Evolutionary conservation across 768 basidiomycete genomes (phyloP), one percentile per base, ranked within the genome.

Genomic region (Mrakia frigida): DNA sequence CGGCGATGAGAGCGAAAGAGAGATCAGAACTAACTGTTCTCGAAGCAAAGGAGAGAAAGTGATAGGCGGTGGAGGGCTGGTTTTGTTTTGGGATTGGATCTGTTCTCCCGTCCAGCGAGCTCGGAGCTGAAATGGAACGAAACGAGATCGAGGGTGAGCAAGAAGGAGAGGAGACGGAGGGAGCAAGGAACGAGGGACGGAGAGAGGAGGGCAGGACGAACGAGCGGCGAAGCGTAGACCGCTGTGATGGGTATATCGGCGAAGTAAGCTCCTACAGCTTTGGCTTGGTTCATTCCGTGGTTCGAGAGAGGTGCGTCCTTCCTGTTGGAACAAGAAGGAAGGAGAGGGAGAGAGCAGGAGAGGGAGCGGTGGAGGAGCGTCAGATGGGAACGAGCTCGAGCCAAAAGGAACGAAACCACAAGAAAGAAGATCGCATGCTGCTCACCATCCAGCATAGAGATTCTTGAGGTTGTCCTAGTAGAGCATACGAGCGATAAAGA

Each of bases 221-320:
- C 86, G 67, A 92, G 86, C 68, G 88, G 86, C 0, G 91, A 92
- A 6, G 90, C 85, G 81, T 90, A 85, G 52, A 93, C 88, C 11
- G 86, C 86, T 11, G 85, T 83, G 77, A 92, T 85, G 28, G 74
- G 84, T 18, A 82, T 86, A 21, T 81, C 77, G 25, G 88, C 80
- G 46, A 92, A 86, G 25, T 86, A 85, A 65, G 84, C 82, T 0
- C 86, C 91, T 18, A 91, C 85, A 0, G 90, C 88, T 79, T 85
- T 86, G 25, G 90, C 88, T 88, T 91, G 90, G 78, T 85, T 86
- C 84, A 88, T 81, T 90, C 92, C 92, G 80, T 92, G 90, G 79
- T 90, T 90, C 28, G 90, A 89, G 23, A 93, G 84, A 0, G 89
- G 87, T 16, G 91, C 87, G 82, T 93, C 90, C 77, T 68, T 68